phyloP scores from a whole-genome alignment of 768 basidiomycete species.

The Boletus rubropictus region DNA sequence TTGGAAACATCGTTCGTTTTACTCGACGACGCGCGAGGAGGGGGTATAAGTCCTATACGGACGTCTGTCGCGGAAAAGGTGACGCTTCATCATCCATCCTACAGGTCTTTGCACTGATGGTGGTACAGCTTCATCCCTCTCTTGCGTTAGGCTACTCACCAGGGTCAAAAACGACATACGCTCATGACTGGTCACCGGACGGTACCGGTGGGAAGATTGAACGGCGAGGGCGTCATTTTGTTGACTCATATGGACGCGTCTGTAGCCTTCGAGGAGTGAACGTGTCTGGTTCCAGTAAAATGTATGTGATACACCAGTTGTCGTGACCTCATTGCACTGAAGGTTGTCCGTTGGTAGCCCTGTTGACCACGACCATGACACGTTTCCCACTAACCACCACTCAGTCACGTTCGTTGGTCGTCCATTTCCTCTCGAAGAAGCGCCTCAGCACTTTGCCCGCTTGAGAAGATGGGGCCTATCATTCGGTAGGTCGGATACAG shows the following conservation, averaged over 20 bases:
- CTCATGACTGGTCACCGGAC: constrained; percentile 64
- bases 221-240: constrained; percentile 71
- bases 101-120: background rate
- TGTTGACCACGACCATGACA: constrained; percentile 56
- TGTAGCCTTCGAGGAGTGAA: constrained; percentile 83
- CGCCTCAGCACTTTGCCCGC: constrained; percentile 75
- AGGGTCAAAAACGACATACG: constrained; percentile 48
- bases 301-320: constrained; percentile 37
- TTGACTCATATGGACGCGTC: constrained; percentile 75
- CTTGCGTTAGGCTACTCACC: constrained; percentile 37
- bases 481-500: constrained; percentile 54
- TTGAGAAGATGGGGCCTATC: constrained; percentile 84
- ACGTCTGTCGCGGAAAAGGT: constrained; percentile 4
- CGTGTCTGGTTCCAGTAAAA: constrained; percentile 76
- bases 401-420: constrained; percentile 80
- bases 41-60: background rate
- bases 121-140: constrained; percentile 43
- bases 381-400: constrained; percentile 60
- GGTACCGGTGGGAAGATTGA: constrained; percentile 53
- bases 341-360: constrained; percentile 42
- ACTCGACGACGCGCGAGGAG: constrained; percentile 27
- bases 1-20: constrained; percentile 47
- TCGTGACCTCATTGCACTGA: constrained; percentile 19
- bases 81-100: background rate
- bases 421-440: constrained; percentile 88